Conservation (phyloP, 768 basidiomycete genomes). For the Collybia nuda region DNA sequence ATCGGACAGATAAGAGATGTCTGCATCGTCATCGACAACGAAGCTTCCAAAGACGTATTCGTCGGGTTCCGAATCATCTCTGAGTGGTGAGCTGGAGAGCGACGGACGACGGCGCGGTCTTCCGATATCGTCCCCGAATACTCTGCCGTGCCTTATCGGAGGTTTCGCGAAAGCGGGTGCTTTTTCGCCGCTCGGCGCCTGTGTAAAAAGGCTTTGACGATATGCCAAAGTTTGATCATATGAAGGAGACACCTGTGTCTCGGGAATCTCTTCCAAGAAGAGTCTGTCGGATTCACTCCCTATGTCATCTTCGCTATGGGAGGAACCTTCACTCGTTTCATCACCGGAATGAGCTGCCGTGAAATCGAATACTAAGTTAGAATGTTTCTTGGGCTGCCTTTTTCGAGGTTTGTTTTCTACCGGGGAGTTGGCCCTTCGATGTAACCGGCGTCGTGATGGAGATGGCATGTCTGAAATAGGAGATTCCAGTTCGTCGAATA, state of each 20-base stretch:
- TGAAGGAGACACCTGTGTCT: slow-evolving; percentile 67
- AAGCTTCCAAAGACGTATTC: slow-evolving; percentile 77
- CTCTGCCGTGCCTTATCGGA: slow-evolving; percentile 42
- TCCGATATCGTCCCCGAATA: slow-evolving; percentile 27
- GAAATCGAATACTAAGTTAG: slow-evolving; percentile 54
- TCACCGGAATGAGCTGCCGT: slow-evolving; percentile 82
- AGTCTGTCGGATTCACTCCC: slow-evolving; percentile 68
- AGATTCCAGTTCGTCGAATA: slow-evolving; percentile 33
- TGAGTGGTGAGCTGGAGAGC: slow-evolving; percentile 63
- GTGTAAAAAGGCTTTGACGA: slow-evolving; percentile 71
- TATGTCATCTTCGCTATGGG: slow-evolving; percentile 47
- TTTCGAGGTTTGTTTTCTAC: slow-evolving; percentile 15
- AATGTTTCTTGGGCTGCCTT: background rate
- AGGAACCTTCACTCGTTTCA: slow-evolving; percentile 66
- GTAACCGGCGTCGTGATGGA: slow-evolving; percentile 36
- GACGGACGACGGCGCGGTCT: slow-evolving; percentile 17
- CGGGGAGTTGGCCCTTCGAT: slow-evolving; percentile 28
- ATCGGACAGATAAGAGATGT: slow-evolving; percentile 46
- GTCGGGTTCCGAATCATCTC: slow-evolving; percentile 51
- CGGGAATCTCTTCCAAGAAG: slow-evolving; percentile 63
- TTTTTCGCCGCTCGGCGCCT: slow-evolving; percentile 42
- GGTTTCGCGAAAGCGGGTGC: slow-evolving; percentile 56
- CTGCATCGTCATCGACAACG: slow-evolving; percentile 76
- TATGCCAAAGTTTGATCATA: slow-evolving; percentile 77
- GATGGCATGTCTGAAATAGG: slow-evolving; percentile 24